Percentiles rank a stretch among this genome's conserved stretches.
Conservation (phyloP, 2,329 filamentous ascomycete species). For the Cryphonectria nitschkei region DNA sequence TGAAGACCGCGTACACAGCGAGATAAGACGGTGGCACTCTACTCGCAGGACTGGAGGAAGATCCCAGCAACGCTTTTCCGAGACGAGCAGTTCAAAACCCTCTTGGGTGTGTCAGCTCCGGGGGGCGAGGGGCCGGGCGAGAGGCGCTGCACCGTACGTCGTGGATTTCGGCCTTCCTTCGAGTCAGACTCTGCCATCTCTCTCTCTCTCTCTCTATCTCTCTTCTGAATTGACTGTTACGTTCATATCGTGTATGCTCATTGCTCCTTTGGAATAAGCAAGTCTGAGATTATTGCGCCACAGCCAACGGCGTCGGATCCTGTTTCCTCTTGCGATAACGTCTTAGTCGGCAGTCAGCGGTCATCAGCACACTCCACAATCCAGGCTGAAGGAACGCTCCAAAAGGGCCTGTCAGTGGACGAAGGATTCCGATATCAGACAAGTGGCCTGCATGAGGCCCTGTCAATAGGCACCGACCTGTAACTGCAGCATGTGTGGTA, state of each 20-base stretch:
- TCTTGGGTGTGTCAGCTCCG: neutral
- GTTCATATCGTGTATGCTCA: neutral
- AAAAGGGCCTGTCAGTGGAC: neutral
- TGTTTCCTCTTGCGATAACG: neutral
- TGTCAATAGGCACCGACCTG: neutral
- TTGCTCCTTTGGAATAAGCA: neutral
- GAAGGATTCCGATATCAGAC: neutral
- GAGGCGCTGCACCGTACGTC: neutral
- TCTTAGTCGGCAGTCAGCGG: neutral
- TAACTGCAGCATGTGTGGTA: neutral
- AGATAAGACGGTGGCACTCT: neutral
- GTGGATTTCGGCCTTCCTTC: neutral
- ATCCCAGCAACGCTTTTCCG: neutral
- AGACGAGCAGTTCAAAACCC: neutral
- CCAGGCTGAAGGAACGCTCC: slow-evolving; percentile 5
- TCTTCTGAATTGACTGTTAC: neutral
- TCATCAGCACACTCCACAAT: neutral
- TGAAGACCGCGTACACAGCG: neutral
- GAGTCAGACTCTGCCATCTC: neutral
- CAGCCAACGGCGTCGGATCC: neutral
- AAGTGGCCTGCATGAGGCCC: neutral
- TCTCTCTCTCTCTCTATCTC: too few relatives aligned
- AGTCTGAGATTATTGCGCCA: neutral
- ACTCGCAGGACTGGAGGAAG: neutral
- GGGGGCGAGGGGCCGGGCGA: too few relatives aligned